Base-by-base conservation (phyloP, 1,284 basidiomycete species). In the Cerioporus squamosus region DNA sequence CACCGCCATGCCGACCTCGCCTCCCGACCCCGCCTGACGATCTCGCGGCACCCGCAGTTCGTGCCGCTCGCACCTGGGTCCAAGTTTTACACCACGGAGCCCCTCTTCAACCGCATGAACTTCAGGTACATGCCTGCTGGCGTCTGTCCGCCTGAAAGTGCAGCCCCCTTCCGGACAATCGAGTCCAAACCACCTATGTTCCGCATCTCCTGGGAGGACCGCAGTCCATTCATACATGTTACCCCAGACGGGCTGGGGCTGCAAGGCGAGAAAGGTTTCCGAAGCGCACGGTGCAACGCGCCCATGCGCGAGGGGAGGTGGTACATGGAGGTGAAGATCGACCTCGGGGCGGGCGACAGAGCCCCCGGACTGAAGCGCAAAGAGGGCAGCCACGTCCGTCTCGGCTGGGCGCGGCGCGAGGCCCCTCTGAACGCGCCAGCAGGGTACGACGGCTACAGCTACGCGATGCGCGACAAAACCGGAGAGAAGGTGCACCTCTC, bases 321-420 rank as follows among this genome's bases (percentile, higher is more conserved):
- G 95, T 99, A 97, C 74, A 88, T 95, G 79, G 97, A 99, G 78
- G 85, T 97, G 40, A 84, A 84, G 66, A 80, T 97, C 61, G 79
- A 92, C 46, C 82, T 86, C 23, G 93, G 94, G 0, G 89, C 90
- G 1, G 91, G 91, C 0, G 88, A 90, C 57, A 72, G 78, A 56
- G 62, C 70, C 20, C 69, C 75, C 9, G 84, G 84, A 1, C 74
- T 78, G 63, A 72, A 76, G 51, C 67, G 80, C 75, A 66, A 78
- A 47, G 77, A 91, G 73, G 93, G 91, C 3, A 84, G 92, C 40
- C 91, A 98, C 75, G 90, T 98, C 33, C 81, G 97, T 15, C 74
- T 99, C 0, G 97, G 97, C 0, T 97, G 94, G 87, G 96, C 85
- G 1, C 80, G 97, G 36, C 82, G 97, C 55, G 97, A 99, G 74